Evolutionary conservation across 306 rosid species (phyloP), one percentile per base, ranked within the genome.

Genomic region (Trifolium repens): DNA sequence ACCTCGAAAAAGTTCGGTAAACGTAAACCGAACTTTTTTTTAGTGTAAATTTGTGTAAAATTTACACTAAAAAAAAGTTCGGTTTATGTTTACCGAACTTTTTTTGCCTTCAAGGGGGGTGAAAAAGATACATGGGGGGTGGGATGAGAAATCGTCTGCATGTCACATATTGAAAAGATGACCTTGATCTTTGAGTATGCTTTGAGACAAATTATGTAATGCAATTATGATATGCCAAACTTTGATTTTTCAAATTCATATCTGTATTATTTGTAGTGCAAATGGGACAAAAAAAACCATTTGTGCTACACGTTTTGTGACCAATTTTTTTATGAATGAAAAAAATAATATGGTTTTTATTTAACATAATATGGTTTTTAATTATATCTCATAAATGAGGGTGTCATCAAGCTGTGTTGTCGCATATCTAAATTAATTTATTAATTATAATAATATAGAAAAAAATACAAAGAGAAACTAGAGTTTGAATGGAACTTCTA

Each of bases 231-330:
- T 80, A 9, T 49, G 24, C 54, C 59, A 10, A 63, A 42, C 67
- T 76, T 67, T 71, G 49, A 71, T 66, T 81, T 77, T 71, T 53
- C 67, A 58, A 34, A 65, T 58, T 81, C 60, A 57, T 43, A 54
- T 71, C 12, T 30, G 67, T 74, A 64, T 52, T 68, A 55, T 52
- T 52, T 47, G 47, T 30, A 58, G 69, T 64, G 14, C 22, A 68
- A 59, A 69, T 50, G 55, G 80, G 79, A 81, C 75, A 81, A 60
- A 22, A 22, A 22, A 27, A 76, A 81, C 60, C 66, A 63, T 57
- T 47, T 71, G 12, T 76, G 66, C 9, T 70, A 52, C 72, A 65
- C 63, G 46, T 66, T 77, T 78, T 59, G 46, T 67, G 13, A 60
- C 57, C 42, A 78, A 57, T 4, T 19, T 9, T 4, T 19, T 9